Conservation (phyloP, 352 stramenopile species). For the Pythium inflatum region DNA sequence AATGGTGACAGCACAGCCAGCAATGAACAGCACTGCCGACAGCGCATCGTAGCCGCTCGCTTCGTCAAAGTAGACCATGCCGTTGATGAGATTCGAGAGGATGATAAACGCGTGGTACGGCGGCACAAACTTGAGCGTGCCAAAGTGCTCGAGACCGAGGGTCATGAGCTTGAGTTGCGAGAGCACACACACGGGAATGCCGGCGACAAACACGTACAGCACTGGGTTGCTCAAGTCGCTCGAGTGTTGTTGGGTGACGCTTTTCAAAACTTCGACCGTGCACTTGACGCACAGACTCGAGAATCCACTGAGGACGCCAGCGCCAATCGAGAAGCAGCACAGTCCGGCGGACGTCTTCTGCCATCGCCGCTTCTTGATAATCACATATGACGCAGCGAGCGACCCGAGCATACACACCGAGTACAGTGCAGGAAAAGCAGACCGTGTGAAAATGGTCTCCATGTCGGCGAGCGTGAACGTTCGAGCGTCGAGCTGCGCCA, state of each 20-base stretch:
- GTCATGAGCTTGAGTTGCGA: slow-evolving; percentile 46
- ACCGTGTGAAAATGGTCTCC: slow-evolving; percentile 33
- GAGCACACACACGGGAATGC: slow-evolving; percentile 36
- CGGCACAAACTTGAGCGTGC: slow-evolving; percentile 51
- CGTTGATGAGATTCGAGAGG: slow-evolving; percentile 47
- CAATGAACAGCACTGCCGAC: slow-evolving; percentile 31
- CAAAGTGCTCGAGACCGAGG: slow-evolving; percentile 40
- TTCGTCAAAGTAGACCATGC: slow-evolving; percentile 50
- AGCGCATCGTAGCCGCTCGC: slow-evolving; percentile 31
- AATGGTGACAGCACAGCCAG: slow-evolving; percentile 38
- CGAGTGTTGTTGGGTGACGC: slow-evolving; percentile 26
- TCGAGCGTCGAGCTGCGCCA: slow-evolving; percentile 30
- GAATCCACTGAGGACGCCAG: slow-evolving; percentile 44
- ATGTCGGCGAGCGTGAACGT: slow-evolving; percentile 33
- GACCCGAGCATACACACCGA: slow-evolving; percentile 29
- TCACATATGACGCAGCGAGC: slow-evolving; percentile 16
- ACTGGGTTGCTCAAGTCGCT: slow-evolving; percentile 34
- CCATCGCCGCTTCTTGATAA: slow-evolving; percentile 25
- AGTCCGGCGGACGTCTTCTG: slow-evolving; percentile 27
- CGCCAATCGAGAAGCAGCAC: slow-evolving; percentile 37
- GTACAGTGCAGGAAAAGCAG: slow-evolving; percentile 35
- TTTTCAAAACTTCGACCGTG: slow-evolving; percentile 41
- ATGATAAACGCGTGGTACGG: slow-evolving; percentile 56
- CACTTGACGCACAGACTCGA: slow-evolving; percentile 45
- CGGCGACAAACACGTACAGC: slow-evolving; percentile 32